Conservation (phyloP, 2,329 filamentous ascomycete species). For the Aspergillus cejpii region DNA sequence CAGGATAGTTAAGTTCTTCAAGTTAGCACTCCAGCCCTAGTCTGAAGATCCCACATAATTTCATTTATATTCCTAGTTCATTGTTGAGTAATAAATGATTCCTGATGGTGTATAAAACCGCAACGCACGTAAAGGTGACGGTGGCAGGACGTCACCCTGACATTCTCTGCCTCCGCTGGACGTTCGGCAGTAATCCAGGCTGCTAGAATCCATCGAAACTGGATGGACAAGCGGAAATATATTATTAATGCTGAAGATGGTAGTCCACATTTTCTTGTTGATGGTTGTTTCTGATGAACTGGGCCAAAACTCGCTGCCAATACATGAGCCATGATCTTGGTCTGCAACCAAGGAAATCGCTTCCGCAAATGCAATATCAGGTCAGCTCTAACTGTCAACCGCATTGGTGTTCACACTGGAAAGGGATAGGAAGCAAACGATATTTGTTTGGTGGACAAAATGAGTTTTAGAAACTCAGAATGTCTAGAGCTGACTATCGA, state of each 20-base stretch:
- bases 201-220: not conserved
- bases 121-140: constrained; percentile 8
- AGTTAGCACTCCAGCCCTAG: not conserved
- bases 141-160: constrained; percentile 8
- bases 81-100: not conserved
- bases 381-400: no score
- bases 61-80: not conserved
- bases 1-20: not conserved
- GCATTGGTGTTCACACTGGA: no score
- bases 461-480: no score
- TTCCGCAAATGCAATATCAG: not conserved
- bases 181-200: not conserved
- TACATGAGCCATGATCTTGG: not conserved
- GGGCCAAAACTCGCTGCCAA: not conserved
- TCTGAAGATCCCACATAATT: not conserved
- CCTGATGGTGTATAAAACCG: not conserved
- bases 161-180: constrained; percentile 2
- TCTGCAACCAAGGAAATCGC: not conserved
- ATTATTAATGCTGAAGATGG: constrained; percentile 3
- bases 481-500: no score
- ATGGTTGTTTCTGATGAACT: not conserved
- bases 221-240: constrained; percentile 1
- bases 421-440: no score
- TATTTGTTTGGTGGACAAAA: no score
- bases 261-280: no score